phyloP scores from a whole-genome alignment of 495 filamentous ascomycete genomes.

The Aspergillus sclerotiicarbonarius region DNA sequence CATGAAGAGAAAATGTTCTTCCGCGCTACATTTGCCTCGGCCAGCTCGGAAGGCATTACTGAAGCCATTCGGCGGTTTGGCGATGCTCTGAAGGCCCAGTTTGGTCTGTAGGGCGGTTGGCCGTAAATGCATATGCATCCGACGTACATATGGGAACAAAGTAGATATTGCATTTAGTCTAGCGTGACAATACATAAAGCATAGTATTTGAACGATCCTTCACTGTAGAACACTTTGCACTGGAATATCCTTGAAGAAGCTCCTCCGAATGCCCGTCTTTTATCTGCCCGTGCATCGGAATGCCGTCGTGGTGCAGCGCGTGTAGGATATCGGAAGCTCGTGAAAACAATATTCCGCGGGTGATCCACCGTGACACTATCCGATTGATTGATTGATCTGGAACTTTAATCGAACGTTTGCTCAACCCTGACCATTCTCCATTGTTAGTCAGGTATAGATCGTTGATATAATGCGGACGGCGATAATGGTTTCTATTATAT shows the following conservation, averaged over 20 bases:
- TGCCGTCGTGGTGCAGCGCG: too few relatives aligned
- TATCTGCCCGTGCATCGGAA: neutral
- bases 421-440: conserved; percentile 3
- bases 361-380: conserved; percentile 13
- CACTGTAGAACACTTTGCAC: neutral
- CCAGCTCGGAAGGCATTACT: conserved; percentile 67
- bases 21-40: conserved; percentile 84
- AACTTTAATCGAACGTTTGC: conserved; percentile 23
- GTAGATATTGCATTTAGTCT: neutral
- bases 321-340: neutral
- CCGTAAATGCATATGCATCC: neutral
- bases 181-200: neutral
- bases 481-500: neutral
- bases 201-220: too few relatives aligned
- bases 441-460: neutral
- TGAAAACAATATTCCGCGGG: conserved; percentile 17
- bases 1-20: conserved; percentile 66
- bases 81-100: conserved; percentile 63
- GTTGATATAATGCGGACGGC: neutral
- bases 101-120: conserved; percentile 48
- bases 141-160: neutral
- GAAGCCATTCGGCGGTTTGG: conserved; percentile 79
- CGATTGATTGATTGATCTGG: conserved; percentile 16
- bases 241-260: neutral
- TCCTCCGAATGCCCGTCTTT: neutral